Evolutionary conservation across 495 filamentous ascomycete genomes (phyloP), one percentile per base, ranked within the genome.

Genomic region (Aspergillus incahuasiensis): DNA sequence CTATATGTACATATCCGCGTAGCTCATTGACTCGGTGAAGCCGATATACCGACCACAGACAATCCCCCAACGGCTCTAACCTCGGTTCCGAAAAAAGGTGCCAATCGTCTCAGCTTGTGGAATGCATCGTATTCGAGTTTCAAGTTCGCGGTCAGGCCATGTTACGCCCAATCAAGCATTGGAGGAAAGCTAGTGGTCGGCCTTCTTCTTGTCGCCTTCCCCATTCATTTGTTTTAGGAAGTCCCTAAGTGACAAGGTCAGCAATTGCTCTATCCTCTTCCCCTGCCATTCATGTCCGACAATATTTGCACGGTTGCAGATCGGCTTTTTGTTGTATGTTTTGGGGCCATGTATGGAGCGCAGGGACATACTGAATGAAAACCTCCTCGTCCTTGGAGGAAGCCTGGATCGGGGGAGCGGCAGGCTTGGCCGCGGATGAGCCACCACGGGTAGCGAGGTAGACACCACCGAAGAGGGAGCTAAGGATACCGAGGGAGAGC

Each of bases 301-400:
- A n/a, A n/a, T n/a, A n/a, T n/a, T n/a, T n/a, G n/a, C n/a, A n/a
- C n/a, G n/a, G n/a, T n/a, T n/a, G n/a, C 32, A 35, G 13, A 35
- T 9, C 12, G 2, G 9, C 6, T 5, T 11, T 35, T 35, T 22
- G 49, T 25, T 18, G 8, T 12, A 34, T 24, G 13, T 16, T 1
- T 35, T 21, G n/a, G 3, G 39, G 4, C 12, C 21, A 21, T n/a
- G 6, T 15, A n/a, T 32, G 13, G 66, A 21, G 24, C 7, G 58
- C 22, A 6, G 57, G 25, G 57, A 73, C 88, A 70, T 83, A 97
- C 92, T 95, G 90, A 80, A 98, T 94, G 77, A 97, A 98, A 63
- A 86, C 85, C 79, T 95, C 91, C 82, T 98, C 92, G 68, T 97
- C 92, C 68, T 90, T 86, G 76, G 85, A 92, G 55, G 78, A 76